A percentile compares a stretch with the other conserved stretches of the same genome.
These are phyloP conservation scores for Nitzschia inconspicua DNA, from an alignment of 108 stramenopile genomes.

Conservation along the genomic window DNA sequence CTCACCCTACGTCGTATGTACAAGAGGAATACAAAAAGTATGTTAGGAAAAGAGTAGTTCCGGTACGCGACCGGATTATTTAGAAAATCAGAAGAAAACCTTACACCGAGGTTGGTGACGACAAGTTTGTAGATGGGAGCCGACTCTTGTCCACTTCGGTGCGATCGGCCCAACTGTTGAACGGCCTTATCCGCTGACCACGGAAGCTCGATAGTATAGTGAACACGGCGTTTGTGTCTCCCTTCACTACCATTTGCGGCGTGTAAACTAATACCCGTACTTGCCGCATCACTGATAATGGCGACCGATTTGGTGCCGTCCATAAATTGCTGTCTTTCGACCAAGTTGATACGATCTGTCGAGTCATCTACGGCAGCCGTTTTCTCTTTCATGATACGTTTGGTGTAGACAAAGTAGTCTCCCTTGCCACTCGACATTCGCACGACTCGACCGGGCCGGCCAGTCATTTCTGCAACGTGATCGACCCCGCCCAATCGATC, in stretches of 20 bases:
- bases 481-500: conserved; percentile 64
- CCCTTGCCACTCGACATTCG: conserved; percentile 9
- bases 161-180: conserved; percentile 85
- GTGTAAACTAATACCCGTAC: conserved; percentile 71
- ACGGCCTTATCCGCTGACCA: conserved; percentile 89
- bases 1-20: too few species aligned
- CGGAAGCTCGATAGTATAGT: conserved; percentile 86
- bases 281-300: conserved; percentile 85
- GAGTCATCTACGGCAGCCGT: conserved; percentile 22
- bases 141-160: conserved; percentile 61
- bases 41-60: too few species aligned
- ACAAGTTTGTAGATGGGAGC: conserved; percentile 70
- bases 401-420: conserved; percentile 39
- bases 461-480: conserved; percentile 83
- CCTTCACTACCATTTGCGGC: conserved; percentile 31
- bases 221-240: conserved; percentile 54
- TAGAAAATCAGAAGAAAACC: too few species aligned
- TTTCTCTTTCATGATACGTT: conserved; percentile 28
- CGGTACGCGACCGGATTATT: too few species aligned
- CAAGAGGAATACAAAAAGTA: too few species aligned
- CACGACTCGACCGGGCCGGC: conserved; percentile 61
- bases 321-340: conserved; percentile 66
- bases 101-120: conserved; percentile 62
- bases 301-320: conserved; percentile 71
- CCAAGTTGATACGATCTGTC: conserved; percentile 59